Conservation (phyloP, 257 asterid species). For the Solanum dulcamara region DNA sequence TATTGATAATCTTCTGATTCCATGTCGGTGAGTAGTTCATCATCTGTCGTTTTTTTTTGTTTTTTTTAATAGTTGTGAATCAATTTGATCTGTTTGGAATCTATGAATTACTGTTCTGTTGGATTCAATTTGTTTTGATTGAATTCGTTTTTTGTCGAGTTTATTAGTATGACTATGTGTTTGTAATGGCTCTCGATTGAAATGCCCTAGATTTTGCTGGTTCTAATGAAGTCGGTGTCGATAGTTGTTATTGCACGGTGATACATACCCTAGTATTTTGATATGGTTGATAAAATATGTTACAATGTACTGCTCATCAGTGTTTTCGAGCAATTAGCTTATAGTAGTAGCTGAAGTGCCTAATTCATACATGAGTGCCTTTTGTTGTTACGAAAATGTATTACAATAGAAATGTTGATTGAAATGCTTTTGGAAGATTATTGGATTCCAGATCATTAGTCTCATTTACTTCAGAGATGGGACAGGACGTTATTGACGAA, state of each 20-base stretch:
- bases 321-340: background rate
- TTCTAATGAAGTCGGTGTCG: background rate
- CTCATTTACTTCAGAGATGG: background rate
- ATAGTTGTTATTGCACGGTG: background rate
- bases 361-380: background rate
- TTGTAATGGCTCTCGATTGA: background rate
- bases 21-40: slow-evolving; percentile 1
- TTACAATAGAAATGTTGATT: background rate
- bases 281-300: background rate
- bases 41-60: background rate
- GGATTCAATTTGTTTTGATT: background rate
- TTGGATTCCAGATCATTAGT: background rate
- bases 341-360: background rate
- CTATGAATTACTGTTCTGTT: background rate
- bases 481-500: background rate
- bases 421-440: background rate
- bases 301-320: background rate
- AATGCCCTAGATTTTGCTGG: background rate
- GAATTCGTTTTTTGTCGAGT: background rate
- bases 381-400: background rate
- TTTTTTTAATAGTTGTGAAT: background rate
- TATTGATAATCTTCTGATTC: background rate
- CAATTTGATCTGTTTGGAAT: background rate
- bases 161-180: background rate
- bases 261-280: background rate